Evolutionary conservation across 202 grass and related monocot genomes (phyloP).

Genomic region (Brachypodium distachyon): DNA sequence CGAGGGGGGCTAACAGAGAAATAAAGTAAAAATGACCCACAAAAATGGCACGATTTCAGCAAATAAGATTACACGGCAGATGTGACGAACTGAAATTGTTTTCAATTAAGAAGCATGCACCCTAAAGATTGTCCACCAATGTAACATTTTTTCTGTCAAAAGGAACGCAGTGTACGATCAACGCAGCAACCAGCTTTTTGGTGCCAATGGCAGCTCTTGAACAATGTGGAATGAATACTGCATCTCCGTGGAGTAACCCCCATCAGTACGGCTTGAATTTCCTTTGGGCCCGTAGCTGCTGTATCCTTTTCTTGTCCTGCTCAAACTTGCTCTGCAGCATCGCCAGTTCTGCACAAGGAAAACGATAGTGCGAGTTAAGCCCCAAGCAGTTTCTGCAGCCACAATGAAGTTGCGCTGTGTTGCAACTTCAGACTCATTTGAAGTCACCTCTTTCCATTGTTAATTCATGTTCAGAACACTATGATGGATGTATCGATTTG

Average conservation of each 20-base stretch:
- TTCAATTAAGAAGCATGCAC: not conserved
- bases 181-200: not conserved
- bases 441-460: not conserved
- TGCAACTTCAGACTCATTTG: not conserved
- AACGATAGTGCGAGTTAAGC: slow-evolving; percentile 20
- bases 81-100: not conserved
- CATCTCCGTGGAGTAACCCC: not conserved
- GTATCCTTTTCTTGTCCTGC: slow-evolving; percentile 92
- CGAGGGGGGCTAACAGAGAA: not conserved
- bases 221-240: not conserved
- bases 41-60: not conserved
- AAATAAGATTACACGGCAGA: not conserved
- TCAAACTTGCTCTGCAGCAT: slow-evolving; percentile 85
- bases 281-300: slow-evolving; percentile 73
- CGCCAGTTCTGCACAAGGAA: slow-evolving; percentile 62
- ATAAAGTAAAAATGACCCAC: not conserved
- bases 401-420: not conserved
- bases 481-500: not conserved
- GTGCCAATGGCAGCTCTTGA: not conserved
- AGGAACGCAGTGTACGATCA: not conserved
- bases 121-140: not conserved
- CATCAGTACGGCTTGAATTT: slow-evolving; percentile 83
- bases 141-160: slow-evolving; percentile 7
- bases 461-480: not conserved
- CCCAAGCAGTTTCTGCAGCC: not conserved